A percentile compares a stretch with the other conserved stretches of the same genome.
Conservation (phyloP, 1,139 yeast species). For the Sugiyamaella paludigena region DNA sequence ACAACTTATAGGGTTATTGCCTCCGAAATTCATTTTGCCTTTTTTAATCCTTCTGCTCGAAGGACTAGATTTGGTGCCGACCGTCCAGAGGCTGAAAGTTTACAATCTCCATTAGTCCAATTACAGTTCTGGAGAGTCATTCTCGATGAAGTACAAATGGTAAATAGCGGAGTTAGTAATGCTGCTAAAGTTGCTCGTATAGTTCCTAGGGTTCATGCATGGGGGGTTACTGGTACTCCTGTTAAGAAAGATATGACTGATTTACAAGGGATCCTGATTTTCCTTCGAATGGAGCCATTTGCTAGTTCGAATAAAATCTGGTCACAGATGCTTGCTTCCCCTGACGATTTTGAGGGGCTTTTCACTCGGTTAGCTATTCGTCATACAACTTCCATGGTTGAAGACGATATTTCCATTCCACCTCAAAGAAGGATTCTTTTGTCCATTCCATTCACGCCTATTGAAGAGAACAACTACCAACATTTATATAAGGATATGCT, state of each 20-base stretch:
- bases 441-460: constrained; percentile 69
- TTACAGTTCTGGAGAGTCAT: constrained; percentile 89
- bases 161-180: constrained; percentile 66
- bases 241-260: constrained; percentile 65
- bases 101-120: constrained; percentile 72
- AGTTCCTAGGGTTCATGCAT: constrained; percentile 81
- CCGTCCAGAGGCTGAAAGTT: constrained; percentile 23
- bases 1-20: constrained; percentile 73
- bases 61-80: constrained; percentile 14
- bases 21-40: constrained; percentile 76
- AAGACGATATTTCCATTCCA: constrained; percentile 72
- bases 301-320: constrained; percentile 34
- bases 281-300: constrained; percentile 67
- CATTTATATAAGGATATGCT: constrained; percentile 61
- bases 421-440: constrained; percentile 68
- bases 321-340: constrained; percentile 34
- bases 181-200: constrained; percentile 78
- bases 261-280: constrained; percentile 65
- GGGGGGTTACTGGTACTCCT: constrained; percentile 98
- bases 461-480: constrained; percentile 80
- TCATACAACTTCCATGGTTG: constrained; percentile 83
- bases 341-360: constrained; percentile 46
- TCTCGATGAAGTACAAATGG: constrained; percentile 93
- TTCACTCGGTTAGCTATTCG: constrained; percentile 59
- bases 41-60: constrained; percentile 50